Percentiles rank a stretch among this genome's conserved stretches.
These are phyloP conservation scores for Anaeromyces robustus DNA, from an alignment of 192 early-diverging fungal genomes.

Conservation along the genomic window DNA sequence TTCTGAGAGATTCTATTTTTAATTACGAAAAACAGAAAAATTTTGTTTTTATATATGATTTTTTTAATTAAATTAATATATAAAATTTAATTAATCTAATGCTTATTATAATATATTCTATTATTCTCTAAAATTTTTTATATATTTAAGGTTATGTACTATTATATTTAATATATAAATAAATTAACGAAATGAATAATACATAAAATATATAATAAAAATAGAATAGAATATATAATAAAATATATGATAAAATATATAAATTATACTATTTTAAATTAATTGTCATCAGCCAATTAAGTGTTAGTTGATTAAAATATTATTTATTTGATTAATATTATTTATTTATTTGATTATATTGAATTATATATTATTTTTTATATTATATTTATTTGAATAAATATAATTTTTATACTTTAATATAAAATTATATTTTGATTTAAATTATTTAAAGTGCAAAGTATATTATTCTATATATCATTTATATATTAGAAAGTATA, in stretches of 20 bases:
- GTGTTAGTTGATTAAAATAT: not conserved
- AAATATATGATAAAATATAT: not conserved
- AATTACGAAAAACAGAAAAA: not conserved
- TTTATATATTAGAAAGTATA: too few relatives aligned
- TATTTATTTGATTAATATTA: not conserved
- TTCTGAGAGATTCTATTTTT: not conserved
- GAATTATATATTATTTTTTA: too few relatives aligned
- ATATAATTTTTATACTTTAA: too few relatives aligned
- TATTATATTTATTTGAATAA: too few relatives aligned
- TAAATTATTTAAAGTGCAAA: too few relatives aligned
- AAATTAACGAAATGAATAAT: not conserved
- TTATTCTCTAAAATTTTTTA: too few relatives aligned
- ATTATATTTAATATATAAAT: not conserved
- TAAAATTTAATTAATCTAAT: not conserved
- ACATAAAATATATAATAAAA: not conserved
- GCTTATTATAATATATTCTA: not conserved
- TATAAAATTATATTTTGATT: too few relatives aligned
- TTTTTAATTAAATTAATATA: not conserved
- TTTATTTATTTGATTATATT: too few relatives aligned
- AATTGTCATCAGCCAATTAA: not conserved
- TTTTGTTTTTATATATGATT: not conserved
- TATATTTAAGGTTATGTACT: not conserved
- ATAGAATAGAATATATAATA: not conserved
- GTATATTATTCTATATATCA: too few relatives aligned
- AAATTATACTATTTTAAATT: not conserved